Evolutionary conservation across 495 filamentous ascomycete species (phyloP), one percentile per base, ranked within the genome.

Genomic region (Aspergillus incahuasiensis): DNA sequence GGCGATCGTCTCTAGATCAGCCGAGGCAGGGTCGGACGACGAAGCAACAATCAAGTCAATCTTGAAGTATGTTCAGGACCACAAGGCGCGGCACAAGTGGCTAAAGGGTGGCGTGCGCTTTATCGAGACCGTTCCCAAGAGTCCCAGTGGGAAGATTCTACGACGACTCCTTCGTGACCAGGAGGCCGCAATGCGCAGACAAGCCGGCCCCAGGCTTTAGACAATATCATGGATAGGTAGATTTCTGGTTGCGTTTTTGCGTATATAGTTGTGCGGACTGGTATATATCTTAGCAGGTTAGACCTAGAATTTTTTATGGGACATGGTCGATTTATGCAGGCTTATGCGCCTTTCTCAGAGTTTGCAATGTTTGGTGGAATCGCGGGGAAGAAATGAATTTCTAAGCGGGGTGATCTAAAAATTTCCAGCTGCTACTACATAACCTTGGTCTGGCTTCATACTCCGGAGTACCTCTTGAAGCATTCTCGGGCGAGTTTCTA

Each of bases 121-220:
- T 63, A 69, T 86, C 24, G 82, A 86, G 56, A 75, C 59, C 0
- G 81, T 97, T 54, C 92, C 92, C 18, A 96, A 96, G 78, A 95
- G 88, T 61, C 87, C 92, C 0, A 91, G 86, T 66, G 92, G 92
- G 12, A 96, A 97, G 85, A 96, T 97, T 59, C 66, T 97, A 64
- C 75, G 91, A 39, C 78, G 90, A 18, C 61, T 95, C 60, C 70
- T 97, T 53, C 81, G 90, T 34, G 92, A 97, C 64, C 80, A 81
- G 66, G 90, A 92, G 68, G 88, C 78, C 71, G 87, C 85, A 66
- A 78, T 74, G 43, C 80, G 84, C 67, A 79, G 83, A 63, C 78
- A 77, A 50, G 74, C 80, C 48, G 87, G 86, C 4, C 71, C 82
- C 21, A 86, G 75, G 66, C 64, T 86, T 20, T 85, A 69, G 42